Evolutionary conservation across 495 filamentous ascomycete genomes (phyloP), one percentile per base, ranked within the genome.

Genomic region (Penicillium verhagenii): DNA sequence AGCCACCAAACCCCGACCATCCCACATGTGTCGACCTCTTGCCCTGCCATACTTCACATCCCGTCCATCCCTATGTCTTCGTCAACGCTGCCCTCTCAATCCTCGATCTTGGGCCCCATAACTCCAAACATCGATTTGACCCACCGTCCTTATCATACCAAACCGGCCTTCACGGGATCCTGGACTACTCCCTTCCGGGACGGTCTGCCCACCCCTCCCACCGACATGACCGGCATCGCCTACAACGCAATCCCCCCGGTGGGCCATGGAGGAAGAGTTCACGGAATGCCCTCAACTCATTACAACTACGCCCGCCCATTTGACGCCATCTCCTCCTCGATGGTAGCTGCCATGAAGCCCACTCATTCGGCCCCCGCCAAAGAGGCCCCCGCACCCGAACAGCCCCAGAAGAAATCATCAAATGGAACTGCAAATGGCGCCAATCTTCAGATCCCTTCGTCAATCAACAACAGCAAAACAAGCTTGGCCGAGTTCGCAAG

Each of bases 401-500:
- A 59, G 0, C 54, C 51, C 3, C 65, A 66, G 42, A 71, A 71
- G 55, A 77, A 70, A 38, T 61, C 64, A 11, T 60, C 60, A 1
- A 35, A 35, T 35, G 53, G 68, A 33, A 78, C 73, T 19, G 73
- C 83, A 59, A 81, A 82, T 3, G 70, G 72, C 21, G 82, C 87
- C 25, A 87, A 83, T 65, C 72, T 91, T 29, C 80, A 85, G 53
- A 84, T 94, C 18, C 91, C 91, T 5, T 61, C 77, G 16, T 83
- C 89, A 18, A 91, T 96, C 59, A 91, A 86, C 55, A 71, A 84
- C 11, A 85, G 78, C 58, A 86, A 87, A 39, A 87, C 87, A 4
- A 91, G 77, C 64, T 61, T 96, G 61, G 80, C 88, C 3, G 88
- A 93, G 57, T 92, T 96, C 67, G 88, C 90, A 38, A 88, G 90